A percentile compares a stretch with the other conserved stretches of the same genome.
These are phyloP conservation scores for Vitis cinerea DNA, from an alignment of 164 flowering plant genomes.

Conservation along the genomic window DNA sequence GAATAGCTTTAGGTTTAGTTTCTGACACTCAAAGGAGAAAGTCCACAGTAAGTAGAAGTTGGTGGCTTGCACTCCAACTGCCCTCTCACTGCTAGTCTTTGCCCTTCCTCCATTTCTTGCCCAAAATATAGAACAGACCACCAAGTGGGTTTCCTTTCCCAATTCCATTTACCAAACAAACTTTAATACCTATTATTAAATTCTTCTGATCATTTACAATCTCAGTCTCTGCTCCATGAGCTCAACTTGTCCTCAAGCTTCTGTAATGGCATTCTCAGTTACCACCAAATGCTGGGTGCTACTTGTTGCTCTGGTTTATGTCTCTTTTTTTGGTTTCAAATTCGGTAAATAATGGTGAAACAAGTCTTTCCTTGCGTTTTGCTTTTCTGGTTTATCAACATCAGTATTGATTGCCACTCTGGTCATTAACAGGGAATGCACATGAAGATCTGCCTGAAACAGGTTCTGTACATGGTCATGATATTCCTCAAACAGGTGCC, in stretches of 20 bases:
- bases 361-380: not conserved
- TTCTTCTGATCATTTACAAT: not conserved
- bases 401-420: not conserved
- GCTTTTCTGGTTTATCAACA: not conserved
- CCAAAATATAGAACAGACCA: not conserved
- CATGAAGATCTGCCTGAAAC: slow-evolving; percentile 17
- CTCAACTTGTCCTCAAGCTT: not conserved
- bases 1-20: slow-evolving; percentile 32
- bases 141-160: not conserved
- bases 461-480: slow-evolving; percentile 15
- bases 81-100: slow-evolving; percentile 19
- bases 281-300: slow-evolving; percentile 18
- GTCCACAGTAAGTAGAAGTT: slow-evolving; percentile 32
- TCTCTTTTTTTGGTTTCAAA: slow-evolving; percentile 20
- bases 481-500: not conserved
- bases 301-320: slow-evolving; percentile 19
- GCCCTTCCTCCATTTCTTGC: slow-evolving; percentile 8
- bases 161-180: slow-evolving; percentile 15
- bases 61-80: slow-evolving; percentile 58
- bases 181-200: not conserved
- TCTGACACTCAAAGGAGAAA: slow-evolving; percentile 12
- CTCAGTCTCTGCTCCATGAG: not conserved
- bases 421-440: slow-evolving; percentile 27
- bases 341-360: slow-evolving; percentile 30
- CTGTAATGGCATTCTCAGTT: slow-evolving; percentile 39